Base-by-base conservation (phyloP, 495 filamentous ascomycete genomes). In the Usnea hakonensis region DNA sequence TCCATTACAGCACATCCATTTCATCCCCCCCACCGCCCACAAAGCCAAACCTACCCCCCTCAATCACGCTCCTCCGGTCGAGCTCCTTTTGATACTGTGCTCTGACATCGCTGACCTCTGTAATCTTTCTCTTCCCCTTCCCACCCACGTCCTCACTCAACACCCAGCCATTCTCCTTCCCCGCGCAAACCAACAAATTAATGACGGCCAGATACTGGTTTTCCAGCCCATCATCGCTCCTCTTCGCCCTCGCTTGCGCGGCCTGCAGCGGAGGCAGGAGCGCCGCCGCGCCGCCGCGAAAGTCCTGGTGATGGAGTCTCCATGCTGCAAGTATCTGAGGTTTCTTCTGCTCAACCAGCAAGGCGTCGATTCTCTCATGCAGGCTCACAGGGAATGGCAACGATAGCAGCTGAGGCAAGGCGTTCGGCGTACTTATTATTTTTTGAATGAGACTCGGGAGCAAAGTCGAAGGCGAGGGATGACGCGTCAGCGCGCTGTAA, bases 321-420 rank as follows among this genome's bases (percentile, higher is more conserved):
- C 90, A 97, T 26, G 91, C 85, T 66, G 95, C 94, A 33, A 97
- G 83, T 48, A 96, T 85, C 67, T 90, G 87, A 87, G 87, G 73
- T 88, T 92, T 69, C 75, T 77, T 38, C 61, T 72, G 43, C 72
- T 72, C 53, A 40, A 79, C 72, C 11, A 97, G 81, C 28, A 87
- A 83, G 33, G 87, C 85, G 68, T 98, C 94, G 41, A 96, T 88
- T 26, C 85, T 79, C 44, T 81, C 80, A 62, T 87, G 85, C 32
- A 97, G 81, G 58, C 85, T 87, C 5, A 88, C 81, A 65, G 89
- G 82, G 67, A 93, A 89, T 7, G 90, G 88, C 61, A 96, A 82
- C 37, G 81, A 78, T 62, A 91, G 83, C 30, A 96, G 80, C 66
- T 87, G 84, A 4, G 80, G 74, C 57, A 84, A 83, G 52, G 86